A percentile compares a stretch with the other conserved stretches of the same genome.
phyloP scores from a whole-genome alignment of 768 basidiomycete genomes.

The Candolleomyces efflorescens region DNA sequence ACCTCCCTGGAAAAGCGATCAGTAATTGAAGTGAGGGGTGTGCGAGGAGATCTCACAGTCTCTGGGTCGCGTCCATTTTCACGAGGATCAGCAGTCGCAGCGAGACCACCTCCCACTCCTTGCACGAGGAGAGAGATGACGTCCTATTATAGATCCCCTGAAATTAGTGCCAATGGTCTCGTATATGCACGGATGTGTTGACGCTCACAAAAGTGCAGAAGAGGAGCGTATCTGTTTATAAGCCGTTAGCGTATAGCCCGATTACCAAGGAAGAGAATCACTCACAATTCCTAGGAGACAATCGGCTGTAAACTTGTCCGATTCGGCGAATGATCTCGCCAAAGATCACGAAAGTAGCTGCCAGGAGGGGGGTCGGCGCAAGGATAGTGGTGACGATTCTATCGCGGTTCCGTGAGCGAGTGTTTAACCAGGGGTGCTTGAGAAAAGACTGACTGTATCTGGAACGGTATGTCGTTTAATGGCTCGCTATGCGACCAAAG shows the following conservation, averaged over 20 bases:
- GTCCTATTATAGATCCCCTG: slow-evolving; percentile 28
- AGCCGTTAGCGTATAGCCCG: neutral
- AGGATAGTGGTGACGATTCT: slow-evolving; percentile 44
- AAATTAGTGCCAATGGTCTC: neutral
- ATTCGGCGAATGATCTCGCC: slow-evolving; percentile 39
- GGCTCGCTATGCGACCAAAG: slow-evolving; percentile 20
- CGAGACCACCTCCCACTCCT: slow-evolving; percentile 49
- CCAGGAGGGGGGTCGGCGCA: slow-evolving; percentile 54
- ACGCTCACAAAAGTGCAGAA: slow-evolving; percentile 33
- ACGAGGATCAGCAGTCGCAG: slow-evolving; percentile 23
- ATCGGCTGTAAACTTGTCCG: slow-evolving; percentile 46
- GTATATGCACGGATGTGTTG: too few species aligned
- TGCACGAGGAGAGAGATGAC: slow-evolving; percentile 51
- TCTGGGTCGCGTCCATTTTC: slow-evolving; percentile 11
- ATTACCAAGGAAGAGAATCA: neutral
- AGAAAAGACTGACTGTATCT: slow-evolving; percentile 18
- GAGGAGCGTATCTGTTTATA: slow-evolving; percentile 37
- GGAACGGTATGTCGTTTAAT: slow-evolving; percentile 12
- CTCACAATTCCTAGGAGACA: slow-evolving; percentile 39
- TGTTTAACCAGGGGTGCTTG: neutral
- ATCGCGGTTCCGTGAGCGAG: neutral
- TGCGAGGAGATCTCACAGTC: slow-evolving; percentile 1
- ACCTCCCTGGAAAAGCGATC: slow-evolving; percentile 19
- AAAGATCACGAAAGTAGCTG: slow-evolving; percentile 53
- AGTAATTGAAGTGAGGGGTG: neutral